A percentile compares a stretch with the other conserved stretches of the same genome.
Conservation (phyloP, 306 rosid genomes). For the Quercus berberidifolia region DNA sequence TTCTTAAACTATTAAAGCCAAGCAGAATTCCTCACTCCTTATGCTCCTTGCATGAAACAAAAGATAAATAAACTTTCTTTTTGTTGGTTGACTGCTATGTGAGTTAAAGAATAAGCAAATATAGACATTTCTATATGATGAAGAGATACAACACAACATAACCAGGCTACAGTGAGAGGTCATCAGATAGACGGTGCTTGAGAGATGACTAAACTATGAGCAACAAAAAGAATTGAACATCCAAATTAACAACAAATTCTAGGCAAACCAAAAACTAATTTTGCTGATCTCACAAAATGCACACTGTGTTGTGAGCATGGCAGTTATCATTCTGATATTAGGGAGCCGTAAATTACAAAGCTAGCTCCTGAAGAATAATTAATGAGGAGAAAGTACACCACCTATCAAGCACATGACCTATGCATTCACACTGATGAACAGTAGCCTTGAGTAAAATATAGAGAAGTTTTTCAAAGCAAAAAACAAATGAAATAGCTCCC, state of each 20-base stretch:
- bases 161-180: not conserved
- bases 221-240: not conserved
- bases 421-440: not conserved
- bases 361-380: not conserved
- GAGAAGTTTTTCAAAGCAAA: not conserved
- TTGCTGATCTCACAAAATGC: not conserved
- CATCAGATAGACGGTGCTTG: not conserved
- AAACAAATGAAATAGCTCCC: not conserved
- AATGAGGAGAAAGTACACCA: not conserved
- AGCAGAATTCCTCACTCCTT: not conserved
- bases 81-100: not conserved
- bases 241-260: not conserved
- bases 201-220: not conserved
- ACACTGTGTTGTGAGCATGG: not conserved
- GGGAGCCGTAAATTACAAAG: too few species aligned
- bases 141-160: not conserved
- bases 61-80: not conserved
- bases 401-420: not conserved
- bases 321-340: not conserved
- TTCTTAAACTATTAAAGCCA: constrained; percentile 5
- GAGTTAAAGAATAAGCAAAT: too few species aligned
- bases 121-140: too few species aligned
- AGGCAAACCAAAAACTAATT: not conserved
- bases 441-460: not conserved
- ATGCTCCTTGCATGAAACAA: constrained; percentile 4